A percentile compares a stretch with the other conserved stretches of the same genome.
Conservation (phyloP, 1,139 yeast species). For the Entelexis sorbosivorans region DNA sequence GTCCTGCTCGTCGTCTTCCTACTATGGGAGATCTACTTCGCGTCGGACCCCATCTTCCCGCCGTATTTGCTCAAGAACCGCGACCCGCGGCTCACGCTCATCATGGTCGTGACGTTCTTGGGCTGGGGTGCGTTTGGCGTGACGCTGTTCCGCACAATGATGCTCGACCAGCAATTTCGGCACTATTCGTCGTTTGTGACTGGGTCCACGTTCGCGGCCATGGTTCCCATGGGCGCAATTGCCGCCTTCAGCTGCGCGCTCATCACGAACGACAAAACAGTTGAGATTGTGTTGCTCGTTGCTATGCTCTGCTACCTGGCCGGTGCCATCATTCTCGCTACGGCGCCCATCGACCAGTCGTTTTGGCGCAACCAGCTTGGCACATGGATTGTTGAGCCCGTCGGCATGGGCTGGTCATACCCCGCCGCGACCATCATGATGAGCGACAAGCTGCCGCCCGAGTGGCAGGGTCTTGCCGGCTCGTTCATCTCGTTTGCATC, state of each 20-base stretch:
- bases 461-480: slow-evolving; percentile 56
- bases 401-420: slow-evolving; percentile 58
- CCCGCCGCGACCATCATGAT: slow-evolving; percentile 51
- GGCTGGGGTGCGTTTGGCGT: slow-evolving; percentile 24
- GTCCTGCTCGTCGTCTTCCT: slow-evolving; percentile 31
- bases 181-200: slow-evolving; percentile 28
- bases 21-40: slow-evolving; percentile 34
- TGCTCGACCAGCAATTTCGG: slow-evolving; percentile 29
- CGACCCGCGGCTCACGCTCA: background rate
- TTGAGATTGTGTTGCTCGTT: slow-evolving; percentile 37
- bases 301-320: slow-evolving; percentile 39
- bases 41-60: slow-evolving; percentile 38
- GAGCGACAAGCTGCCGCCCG: slow-evolving; percentile 40
- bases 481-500: slow-evolving; percentile 51
- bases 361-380: slow-evolving; percentile 49
- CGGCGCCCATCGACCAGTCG: slow-evolving; percentile 38
- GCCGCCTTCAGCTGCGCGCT: slow-evolving; percentile 40
- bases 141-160: slow-evolving; percentile 15
- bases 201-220: slow-evolving; percentile 19
- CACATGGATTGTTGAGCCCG: slow-evolving; percentile 37
- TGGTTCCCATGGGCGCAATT: slow-evolving; percentile 19
- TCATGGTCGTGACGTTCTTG: slow-evolving; percentile 12
- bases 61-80: slow-evolving; percentile 9
- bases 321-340: slow-evolving; percentile 38
- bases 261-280: slow-evolving; percentile 34